Evolutionary conservation across 176 grass and related monocot species (phyloP).

Genomic region (Chrysopogon serrulatus): DNA sequence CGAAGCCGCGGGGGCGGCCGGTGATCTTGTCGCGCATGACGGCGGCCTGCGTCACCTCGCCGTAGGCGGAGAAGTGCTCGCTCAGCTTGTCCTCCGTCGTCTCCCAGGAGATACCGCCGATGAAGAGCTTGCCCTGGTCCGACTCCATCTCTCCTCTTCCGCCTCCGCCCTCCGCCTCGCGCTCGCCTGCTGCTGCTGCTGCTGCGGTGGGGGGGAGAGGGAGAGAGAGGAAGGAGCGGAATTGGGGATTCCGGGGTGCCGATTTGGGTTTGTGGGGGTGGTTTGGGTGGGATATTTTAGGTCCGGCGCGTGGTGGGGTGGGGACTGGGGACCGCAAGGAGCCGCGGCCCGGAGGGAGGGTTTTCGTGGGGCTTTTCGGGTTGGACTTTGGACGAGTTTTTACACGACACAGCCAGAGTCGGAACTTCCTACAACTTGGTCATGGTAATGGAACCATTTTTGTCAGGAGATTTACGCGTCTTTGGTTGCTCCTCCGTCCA

Average conservation of each 20-base stretch:
- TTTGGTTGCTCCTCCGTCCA: too few relatives aligned
- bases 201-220: neutral
- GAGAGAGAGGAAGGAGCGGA: neutral
- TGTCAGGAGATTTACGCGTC: too few relatives aligned
- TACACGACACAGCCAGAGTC: neutral
- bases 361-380: constrained; percentile 2
- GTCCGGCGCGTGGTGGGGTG: constrained; percentile 4
- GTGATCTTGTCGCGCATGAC: constrained; percentile 96
- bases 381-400: neutral
- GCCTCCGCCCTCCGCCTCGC: neutral
- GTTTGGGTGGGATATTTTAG: constrained; percentile 33
- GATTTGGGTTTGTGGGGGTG: constrained; percentile 1
- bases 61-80: constrained; percentile 85
- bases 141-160: constrained; percentile 76
- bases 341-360: neutral
- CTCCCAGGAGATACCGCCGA: constrained; percentile 99
- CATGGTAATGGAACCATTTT: too few relatives aligned
- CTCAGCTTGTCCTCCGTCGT: constrained; percentile 93
- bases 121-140: constrained; percentile 97
- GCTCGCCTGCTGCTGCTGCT: constrained; percentile 11
- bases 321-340: neutral
- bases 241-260: constrained; percentile 34
- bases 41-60: constrained; percentile 73
- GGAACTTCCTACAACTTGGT: neutral
- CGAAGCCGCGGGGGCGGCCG: constrained; percentile 92